Evolutionary conservation across 2,329 filamentous ascomycete species (phyloP).

Genomic region (Dothidotthia symphoricarpi): DNA sequence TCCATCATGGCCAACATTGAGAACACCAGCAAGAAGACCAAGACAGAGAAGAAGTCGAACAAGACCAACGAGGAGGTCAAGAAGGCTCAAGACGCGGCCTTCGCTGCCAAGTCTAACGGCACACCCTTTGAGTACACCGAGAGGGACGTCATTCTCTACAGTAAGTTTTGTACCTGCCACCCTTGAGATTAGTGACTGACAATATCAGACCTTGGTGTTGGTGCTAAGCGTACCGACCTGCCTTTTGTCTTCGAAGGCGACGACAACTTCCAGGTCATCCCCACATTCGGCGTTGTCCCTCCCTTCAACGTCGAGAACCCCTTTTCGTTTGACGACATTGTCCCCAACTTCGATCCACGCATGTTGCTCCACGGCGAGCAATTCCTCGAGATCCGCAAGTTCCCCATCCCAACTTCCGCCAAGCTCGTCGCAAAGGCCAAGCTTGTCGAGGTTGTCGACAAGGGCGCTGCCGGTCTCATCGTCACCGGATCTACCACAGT

Average conservation of each 20-base stretch:
- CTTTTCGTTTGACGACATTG: conserved; percentile 76
- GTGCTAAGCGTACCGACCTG: conserved; percentile 86
- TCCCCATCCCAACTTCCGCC: conserved; percentile 82
- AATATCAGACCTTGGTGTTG: conserved; percentile 70
- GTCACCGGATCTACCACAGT: conserved; percentile 78
- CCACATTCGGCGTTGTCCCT: conserved; percentile 96
- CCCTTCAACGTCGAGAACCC: conserved; percentile 80
- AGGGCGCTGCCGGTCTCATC: conserved; percentile 83
- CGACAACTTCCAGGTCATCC: conserved; percentile 89
- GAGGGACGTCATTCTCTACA: conserved; percentile 90
- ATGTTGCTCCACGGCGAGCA: conserved; percentile 99
- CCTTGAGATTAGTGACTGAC: conserved; percentile 17
- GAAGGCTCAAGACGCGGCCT: conserved; percentile 71
- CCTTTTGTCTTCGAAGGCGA: conserved; percentile 85
- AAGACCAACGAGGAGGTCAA: conserved; percentile 66
- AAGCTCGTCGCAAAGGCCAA: conserved; percentile 72
- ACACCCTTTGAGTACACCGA: conserved; percentile 82
- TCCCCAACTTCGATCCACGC: conserved; percentile 97
- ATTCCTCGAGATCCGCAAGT: conserved; percentile 91
- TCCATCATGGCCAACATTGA: conserved; percentile 83
- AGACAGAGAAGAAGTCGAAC: conserved; percentile 46
- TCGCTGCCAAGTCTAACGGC: conserved; percentile 67
- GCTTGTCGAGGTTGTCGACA: conserved; percentile 93
- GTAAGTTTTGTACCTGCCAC: conserved; percentile 22
- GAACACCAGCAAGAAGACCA: conserved; percentile 60